phyloP scores from a whole-genome alignment of 1,139 yeast species.

The Pneumocystis carinii region DNA sequence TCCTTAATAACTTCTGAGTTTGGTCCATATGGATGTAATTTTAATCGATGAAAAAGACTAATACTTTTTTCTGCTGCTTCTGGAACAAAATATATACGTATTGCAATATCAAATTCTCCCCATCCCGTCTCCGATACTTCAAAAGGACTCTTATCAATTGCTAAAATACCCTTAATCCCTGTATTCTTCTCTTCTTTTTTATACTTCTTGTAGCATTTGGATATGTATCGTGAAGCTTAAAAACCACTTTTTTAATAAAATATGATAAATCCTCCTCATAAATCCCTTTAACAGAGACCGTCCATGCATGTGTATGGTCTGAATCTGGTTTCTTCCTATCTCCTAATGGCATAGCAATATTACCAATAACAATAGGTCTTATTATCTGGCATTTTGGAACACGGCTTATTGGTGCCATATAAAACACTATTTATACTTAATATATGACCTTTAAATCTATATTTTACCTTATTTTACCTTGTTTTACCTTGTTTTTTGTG shows the following conservation, averaged over 20 bases:
- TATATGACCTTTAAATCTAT: too few species aligned
- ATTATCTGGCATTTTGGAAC: conserved; percentile 10
- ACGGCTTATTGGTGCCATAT: neutral
- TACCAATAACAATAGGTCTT: conserved; percentile 76
- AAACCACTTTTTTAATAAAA: conserved; percentile 76
- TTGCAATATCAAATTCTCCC: conserved; percentile 95
- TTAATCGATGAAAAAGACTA: conserved; percentile 73
- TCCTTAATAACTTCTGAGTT: conserved; percentile 19
- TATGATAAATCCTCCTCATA: conserved; percentile 68
- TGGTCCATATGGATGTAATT: conserved; percentile 74
- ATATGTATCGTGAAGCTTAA: conserved; percentile 89
- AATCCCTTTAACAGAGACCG: conserved; percentile 79
- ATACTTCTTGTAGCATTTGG: conserved; percentile 55
- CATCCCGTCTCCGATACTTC: conserved; percentile 96
- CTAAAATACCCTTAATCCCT: conserved; percentile 52
- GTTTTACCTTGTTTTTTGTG: neutral
- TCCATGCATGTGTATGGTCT: conserved; percentile 94
- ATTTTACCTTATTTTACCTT: too few species aligned
- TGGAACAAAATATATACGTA: conserved; percentile 69
- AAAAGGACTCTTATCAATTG: conserved; percentile 36
- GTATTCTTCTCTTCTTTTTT: neutral
- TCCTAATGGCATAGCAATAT: conserved; percentile 60
- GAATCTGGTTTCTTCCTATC: conserved; percentile 52
- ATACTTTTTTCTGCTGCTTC: conserved; percentile 83
- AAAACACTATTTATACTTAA: too few species aligned